Conservation (phyloP, 176 grass and related monocot species). For the Eragrostis curvula region DNA sequence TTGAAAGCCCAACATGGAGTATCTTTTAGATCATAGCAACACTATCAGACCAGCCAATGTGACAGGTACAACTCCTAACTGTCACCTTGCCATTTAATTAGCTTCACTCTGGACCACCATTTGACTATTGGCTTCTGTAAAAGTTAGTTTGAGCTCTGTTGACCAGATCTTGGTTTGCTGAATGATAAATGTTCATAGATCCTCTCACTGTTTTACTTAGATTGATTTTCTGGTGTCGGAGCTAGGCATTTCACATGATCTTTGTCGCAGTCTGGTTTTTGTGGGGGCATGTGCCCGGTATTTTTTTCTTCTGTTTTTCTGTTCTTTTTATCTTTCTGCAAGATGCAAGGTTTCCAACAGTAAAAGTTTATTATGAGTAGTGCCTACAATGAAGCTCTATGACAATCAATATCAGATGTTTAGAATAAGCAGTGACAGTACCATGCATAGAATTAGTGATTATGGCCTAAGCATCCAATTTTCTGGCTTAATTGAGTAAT, state of each 20-base stretch:
- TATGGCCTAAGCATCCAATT: not conserved
- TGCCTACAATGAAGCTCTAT: conserved; percentile 14
- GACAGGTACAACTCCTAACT: conserved; percentile 61
- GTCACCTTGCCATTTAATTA: conserved; percentile 37
- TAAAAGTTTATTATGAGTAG: conserved; percentile 18
- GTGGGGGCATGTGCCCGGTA: conserved; percentile 6
- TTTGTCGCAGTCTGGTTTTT: conserved; percentile 19
- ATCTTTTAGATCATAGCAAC: conserved; percentile 34
- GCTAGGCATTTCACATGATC: conserved; percentile 38
- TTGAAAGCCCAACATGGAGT: conserved; percentile 20
- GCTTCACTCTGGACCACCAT: conserved; percentile 48
- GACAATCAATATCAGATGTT: conserved; percentile 32
- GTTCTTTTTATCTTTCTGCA: conserved; percentile 17
- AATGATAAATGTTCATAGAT: conserved; percentile 21
- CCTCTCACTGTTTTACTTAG: conserved; percentile 38
- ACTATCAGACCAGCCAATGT: conserved; percentile 39
- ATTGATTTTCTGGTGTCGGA: conserved; percentile 23
- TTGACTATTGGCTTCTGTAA: conserved; percentile 42
- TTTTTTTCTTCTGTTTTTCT: not conserved
- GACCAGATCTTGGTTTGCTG: conserved; percentile 45
- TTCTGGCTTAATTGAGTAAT: no score
- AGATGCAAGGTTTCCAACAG: conserved; percentile 20
- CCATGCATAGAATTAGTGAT: not conserved
- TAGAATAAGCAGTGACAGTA: conserved; percentile 2
- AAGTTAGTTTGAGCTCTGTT: conserved; percentile 29